Evolutionary conservation across 805 yeast species (phyloP), one percentile per base, ranked within the genome.

Genomic region (Saturnispora hagleri): DNA sequence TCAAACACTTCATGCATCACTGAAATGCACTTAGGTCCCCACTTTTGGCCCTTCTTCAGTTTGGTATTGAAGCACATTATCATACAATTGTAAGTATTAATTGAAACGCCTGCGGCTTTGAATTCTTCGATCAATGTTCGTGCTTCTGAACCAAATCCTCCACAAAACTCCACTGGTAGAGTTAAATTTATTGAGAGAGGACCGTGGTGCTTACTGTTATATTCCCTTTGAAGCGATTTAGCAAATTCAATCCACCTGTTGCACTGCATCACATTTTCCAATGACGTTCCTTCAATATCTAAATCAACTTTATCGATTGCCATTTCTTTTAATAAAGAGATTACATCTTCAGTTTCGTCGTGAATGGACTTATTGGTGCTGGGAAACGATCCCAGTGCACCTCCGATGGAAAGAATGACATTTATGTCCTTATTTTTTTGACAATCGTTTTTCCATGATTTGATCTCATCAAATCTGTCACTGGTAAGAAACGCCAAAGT

Each of bases 31-130:
- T 65, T 67, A n/a, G 33, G 33, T 1, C 63, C 68, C 69, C 69
- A 66, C 5, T 50, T 40, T 12, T 55, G 48, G 17, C 52, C 53
- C 6, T 40, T 12, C 3, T 59, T 60, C 2, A 62, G 51, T 20
- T 58, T 55, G 3, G 68, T 65, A 49, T 61, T 63, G 34, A 62
- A 66, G 55, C 66, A 69, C 69, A 66, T 66, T 5, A 60, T 55
- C 69, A 66, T 66, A 3, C 57, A 54, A 47, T 66, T 66, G 10
- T 63, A 43, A 5, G 57, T 42, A 2, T 31, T 41, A 8, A 66
- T 17, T 0, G 35, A 18, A 20, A 66, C 51, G 3, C 51, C 44
- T 1, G 47, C 28, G 3, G 42, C 15, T 15, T 38, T n/a, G 35
- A 62, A 55, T 13, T 43, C 22, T 22, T 53, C 38, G 10, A 66